Base-by-base conservation (phyloP, 2,329 filamentous ascomycete species). In the Aureobasidium vineae region DNA sequence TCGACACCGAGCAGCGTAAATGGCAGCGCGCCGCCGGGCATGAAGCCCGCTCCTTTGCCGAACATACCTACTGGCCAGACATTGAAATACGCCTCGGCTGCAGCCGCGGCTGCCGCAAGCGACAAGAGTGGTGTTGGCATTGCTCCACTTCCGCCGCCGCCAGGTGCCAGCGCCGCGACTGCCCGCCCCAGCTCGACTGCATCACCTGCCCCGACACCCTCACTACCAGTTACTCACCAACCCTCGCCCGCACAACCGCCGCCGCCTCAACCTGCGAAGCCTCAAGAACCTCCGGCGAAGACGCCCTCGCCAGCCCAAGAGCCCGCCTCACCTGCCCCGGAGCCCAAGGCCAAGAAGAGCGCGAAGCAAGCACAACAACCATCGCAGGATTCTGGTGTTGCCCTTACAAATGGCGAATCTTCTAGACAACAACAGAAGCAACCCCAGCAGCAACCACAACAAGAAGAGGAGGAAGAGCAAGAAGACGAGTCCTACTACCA, bases 1-100 rank as follows among this genome's bases (percentile, higher is more conserved):
- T 88, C 89, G 6, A 77, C 89, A 72, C 79, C 87, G 13, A 85
- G 82, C 66, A 84, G 84, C 67, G 84, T 85, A 71, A 90, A 85
- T 75, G 85, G 85, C 74, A 79, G 83, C 60, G 80, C 84, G 66
- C 83, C 82, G 63, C 83, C 83, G 63, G 54, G 69, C 50, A 98
- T 98, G 94, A 99, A 98, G 81, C 94, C 95, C 15, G 95, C 95
- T 21, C 88, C 92, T 21, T 80, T 93, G 72, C 95, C 95, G 1
- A 88, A 90, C 67, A 87, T 94, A 76, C 88, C 91, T 7, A 90
- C 92, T 4, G 92, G 92, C 56, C 94, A 98, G 77, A 91, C 90
- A 1, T 83, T 99, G 71, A 98, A 98, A 79, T 99, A 99, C 76
- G 95, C 95, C 52, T 98, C 95, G 43, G 95, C 95, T 0, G 95